Evolutionary conservation across 2,329 filamentous ascomycete species (phyloP).

Genomic region (Bipolaris bicolor): DNA sequence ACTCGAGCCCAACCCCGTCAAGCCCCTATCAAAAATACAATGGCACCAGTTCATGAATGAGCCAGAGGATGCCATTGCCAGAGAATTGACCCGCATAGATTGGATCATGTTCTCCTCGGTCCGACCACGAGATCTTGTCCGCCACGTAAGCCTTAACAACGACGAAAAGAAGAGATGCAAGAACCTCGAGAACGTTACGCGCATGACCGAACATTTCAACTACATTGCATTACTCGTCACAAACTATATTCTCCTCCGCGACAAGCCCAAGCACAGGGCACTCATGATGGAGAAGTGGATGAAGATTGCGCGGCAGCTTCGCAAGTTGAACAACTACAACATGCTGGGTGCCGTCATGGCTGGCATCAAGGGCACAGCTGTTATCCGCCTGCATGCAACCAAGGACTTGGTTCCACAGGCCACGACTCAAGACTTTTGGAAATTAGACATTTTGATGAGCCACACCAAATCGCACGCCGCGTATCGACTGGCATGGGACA

Average conservation of each 20-base stretch:
- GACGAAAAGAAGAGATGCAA: constrained; percentile 76
- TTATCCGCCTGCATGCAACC: constrained; percentile 83
- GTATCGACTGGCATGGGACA: constrained; percentile 97
- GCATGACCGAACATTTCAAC: constrained; percentile 85
- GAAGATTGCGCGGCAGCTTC: constrained; percentile 80
- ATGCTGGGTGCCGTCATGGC: constrained; percentile 92
- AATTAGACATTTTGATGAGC: constrained; percentile 89
- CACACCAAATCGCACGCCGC: constrained; percentile 91
- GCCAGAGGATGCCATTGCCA: constrained; percentile 82
- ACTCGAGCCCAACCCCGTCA: constrained; percentile 71
- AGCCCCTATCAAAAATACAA: constrained; percentile 79
- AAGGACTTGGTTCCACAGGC: constrained; percentile 73
- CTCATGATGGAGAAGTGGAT: constrained; percentile 95
- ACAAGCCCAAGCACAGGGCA: constrained; percentile 94
- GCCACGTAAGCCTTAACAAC: constrained; percentile 79
- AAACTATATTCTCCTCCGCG: constrained; percentile 72
- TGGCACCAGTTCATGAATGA: constrained; percentile 92
- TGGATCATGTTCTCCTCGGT: constrained; percentile 99
- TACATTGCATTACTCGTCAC: constrained; percentile 63
- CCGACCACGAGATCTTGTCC: constrained; percentile 87
- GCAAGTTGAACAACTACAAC: constrained; percentile 96
- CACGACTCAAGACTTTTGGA: constrained; percentile 82
- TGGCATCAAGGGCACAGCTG: constrained; percentile 85
- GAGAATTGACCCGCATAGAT: constrained; percentile 92
- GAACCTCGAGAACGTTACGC: constrained; percentile 83